Evolutionary conservation across 345 rosid species (phyloP).

Genomic region (Salix caprea): DNA sequence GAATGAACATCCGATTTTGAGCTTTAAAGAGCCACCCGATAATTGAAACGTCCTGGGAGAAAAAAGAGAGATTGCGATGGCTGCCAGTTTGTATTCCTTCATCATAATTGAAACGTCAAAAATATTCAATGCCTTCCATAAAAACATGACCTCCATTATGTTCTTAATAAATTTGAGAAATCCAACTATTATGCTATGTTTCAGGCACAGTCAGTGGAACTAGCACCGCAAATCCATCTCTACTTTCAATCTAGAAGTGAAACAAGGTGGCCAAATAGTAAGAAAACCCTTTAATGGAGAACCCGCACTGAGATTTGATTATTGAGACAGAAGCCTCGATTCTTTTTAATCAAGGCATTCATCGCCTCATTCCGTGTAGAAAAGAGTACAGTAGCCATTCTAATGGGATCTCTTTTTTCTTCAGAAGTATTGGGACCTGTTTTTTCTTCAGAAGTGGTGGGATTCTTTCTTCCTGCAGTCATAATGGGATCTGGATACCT

Average conservation of each 20-base stretch:
- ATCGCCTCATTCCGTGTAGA: conserved; percentile 52
- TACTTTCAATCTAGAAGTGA: background rate
- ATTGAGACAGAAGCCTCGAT: conserved; percentile 60
- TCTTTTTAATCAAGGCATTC: conserved; percentile 57
- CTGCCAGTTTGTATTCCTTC: background rate
- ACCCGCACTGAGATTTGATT: conserved; percentile 55
- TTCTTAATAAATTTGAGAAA: background rate
- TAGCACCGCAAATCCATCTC: background rate
- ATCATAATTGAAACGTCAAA: background rate
- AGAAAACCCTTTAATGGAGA: conserved; percentile 43
- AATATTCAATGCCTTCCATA: no score
- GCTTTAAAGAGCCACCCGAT: background rate
- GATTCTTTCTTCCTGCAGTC: background rate
- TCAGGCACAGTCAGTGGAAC: background rate
- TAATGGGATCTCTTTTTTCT: conserved; percentile 10
- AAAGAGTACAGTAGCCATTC: conserved; percentile 45
- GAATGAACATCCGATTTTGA: background rate
- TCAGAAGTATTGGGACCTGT: background rate
- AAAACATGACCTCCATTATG: background rate
- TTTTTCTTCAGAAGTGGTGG: background rate
- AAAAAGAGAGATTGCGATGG: background rate
- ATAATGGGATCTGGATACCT: conserved; percentile 28
- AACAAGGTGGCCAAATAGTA: background rate
- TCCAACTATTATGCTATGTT: background rate
- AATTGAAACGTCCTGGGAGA: background rate